Evolutionary conservation across 495 filamentous ascomycete species (phyloP), one percentile per base, ranked within the genome.

Genomic region (Aspergillus haitiensis): DNA sequence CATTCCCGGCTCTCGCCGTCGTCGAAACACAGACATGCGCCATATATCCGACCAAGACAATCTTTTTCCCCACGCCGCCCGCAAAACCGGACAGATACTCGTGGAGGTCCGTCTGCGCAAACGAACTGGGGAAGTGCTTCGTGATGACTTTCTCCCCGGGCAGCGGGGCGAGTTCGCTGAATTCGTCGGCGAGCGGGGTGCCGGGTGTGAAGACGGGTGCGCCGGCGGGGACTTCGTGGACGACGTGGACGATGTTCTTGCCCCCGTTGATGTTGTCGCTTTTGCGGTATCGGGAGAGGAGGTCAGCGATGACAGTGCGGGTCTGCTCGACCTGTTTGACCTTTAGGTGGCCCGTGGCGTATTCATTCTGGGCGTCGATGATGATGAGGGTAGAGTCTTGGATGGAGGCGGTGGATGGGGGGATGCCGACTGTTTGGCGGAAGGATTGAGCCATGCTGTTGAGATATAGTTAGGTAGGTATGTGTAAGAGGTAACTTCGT

Each of bases 321-420:
- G 73, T 77, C 21, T 67, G 46, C 0, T 58, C 34, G n/a, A 84
- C 75, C 40, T 84, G 77, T 39, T 74, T 67, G 53, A 79, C 78
- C 15, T 74, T 75, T 6, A 87, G 77, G 1, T 69, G 59, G 58
- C 85, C 85, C 15, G 70, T 49, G 57, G 78, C 81, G 67, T 87
- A 87, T 70, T 86, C 82, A 50, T 83, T 82, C 67, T 84, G 81
- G n/a, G 85, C 85, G 66, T 88, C 84, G 68, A 87, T 81, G 63
- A 88, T 85, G 59, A 88, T 68, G 16, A 87, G 75, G 15, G 78
- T 77, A 48, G 78, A 81, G 71, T 86, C 81, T 16, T 73, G 57
- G 2, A 77, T 62, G 15, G 79, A 76, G 15, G 82, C 81, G 0
- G 75, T 79, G 31, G 78, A 82, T 35, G 71, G 74, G 21, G 76